phyloP scores from a whole-genome alignment of 2,329 filamentous ascomycete species.

The Aspergillus japonicus region DNA sequence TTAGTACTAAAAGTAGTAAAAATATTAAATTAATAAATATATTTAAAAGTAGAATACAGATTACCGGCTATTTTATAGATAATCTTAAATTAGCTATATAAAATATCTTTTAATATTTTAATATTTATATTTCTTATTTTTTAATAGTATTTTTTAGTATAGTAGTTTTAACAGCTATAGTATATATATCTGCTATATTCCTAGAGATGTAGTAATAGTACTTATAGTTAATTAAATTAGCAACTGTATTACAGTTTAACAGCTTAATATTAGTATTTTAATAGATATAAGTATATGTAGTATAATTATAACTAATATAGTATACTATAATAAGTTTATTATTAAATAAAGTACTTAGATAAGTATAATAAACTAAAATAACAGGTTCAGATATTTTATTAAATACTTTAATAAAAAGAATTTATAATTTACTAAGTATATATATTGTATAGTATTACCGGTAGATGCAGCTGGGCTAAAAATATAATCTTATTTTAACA shows the following conservation, averaged over 20 bases:
- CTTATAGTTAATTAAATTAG: background rate
- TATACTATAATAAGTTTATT: no score
- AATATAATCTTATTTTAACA: background rate
- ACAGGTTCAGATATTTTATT: no score
- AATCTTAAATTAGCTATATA: background rate
- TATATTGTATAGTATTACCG: background rate
- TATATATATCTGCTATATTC: background rate
- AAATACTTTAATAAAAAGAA: no score
- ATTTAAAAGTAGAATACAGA: background rate
- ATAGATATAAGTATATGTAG: background rate
- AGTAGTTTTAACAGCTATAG: background rate
- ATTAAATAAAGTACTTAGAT: no score
- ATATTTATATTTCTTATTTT: background rate
- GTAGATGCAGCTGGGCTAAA: background rate
- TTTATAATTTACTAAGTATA: background rate
- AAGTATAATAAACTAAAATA: no score
- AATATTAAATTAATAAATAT: background rate
- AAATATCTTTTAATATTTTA: background rate
- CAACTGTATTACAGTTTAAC: background rate
- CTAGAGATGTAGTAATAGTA: background rate
- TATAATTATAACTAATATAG: background rate
- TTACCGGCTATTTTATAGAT: no score
- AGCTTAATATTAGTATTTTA: background rate
- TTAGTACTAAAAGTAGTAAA: background rate
- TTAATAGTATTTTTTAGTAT: no score